Evolutionary conservation across 495 filamentous ascomycete genomes (phyloP), one percentile per base, ranked within the genome.

Genomic region (Annulohypoxylon bovei): DNA sequence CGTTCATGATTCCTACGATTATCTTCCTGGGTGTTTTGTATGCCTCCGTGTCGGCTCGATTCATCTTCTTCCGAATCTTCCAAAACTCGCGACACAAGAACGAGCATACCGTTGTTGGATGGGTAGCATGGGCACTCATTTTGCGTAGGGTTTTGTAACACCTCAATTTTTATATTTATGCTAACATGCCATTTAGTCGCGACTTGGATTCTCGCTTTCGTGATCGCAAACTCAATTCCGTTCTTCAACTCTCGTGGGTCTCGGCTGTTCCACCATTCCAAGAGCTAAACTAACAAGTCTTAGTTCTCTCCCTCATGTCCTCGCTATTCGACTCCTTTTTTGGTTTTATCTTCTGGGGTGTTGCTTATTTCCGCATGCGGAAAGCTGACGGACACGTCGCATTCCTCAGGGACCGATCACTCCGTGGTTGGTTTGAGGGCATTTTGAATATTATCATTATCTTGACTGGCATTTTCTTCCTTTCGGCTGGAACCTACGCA

Each of bases 311-410:
- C 6, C 86, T 97, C 56, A 94, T 96, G 92, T 94, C 92, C 68
- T 92, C 92, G 16, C 86, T 97, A 12, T 97, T 97, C 72, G 93
- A 97, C 78, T 93, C 91, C 23, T 96, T 95, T 82, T 97, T 97
- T 66, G 93, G 93, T 16, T 97, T 95, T 81, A 95, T 96, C 73
- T 97, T 95, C 85, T 97, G 93, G 93, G 93, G 93, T 28, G 87
- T 92, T 4, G 93, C 93, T 1, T 97, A 95, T 75, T 84, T 95
- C 67, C 88, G 92, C 30, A 94, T 97, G 93, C 84, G 93, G 14
- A 76, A 80, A 42, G 89, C 84, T 0, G 92, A 95, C 61, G 83
- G 91, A 66, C 87, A 89, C 2, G 81, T 87, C 2, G 77, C 79
- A 0, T 90, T 91, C 57, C 84, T 87, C 25, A 88, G 82, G 72